Conservation (phyloP, 352 stramenopile genomes). For the Paralagenidium karlingii region DNA sequence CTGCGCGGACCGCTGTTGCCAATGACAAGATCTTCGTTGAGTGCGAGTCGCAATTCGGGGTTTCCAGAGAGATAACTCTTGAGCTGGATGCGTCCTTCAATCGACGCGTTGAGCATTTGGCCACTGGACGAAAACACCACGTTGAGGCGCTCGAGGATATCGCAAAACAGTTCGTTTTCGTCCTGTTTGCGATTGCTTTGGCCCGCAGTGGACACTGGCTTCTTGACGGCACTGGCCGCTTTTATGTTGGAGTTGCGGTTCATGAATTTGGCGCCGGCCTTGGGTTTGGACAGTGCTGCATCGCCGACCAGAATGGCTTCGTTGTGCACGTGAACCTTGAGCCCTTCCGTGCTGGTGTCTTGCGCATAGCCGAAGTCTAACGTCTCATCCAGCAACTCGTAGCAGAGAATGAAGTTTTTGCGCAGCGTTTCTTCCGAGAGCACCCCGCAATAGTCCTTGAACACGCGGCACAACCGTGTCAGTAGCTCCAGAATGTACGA, state of each 20-base stretch:
- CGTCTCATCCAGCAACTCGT: conserved; percentile 98
- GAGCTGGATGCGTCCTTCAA: conserved; percentile 97
- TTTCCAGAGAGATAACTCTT: conserved; percentile 98
- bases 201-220: conserved; percentile 60
- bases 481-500: conserved; percentile 94
- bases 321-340: conserved; percentile 98
- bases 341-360: conserved; percentile 93
- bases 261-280: conserved; percentile 86
- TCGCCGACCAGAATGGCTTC: conserved; percentile 93
- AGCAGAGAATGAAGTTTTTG: conserved; percentile 99
- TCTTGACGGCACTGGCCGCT: conserved; percentile 78
- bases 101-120: conserved; percentile 95
- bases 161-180: conserved; percentile 99
- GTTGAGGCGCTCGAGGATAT: conserved; percentile 97
- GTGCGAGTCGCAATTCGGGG: conserved; percentile 90
- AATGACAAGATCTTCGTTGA: conserved; percentile 97
- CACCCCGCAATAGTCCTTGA: conserved; percentile 99
- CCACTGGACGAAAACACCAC: conserved; percentile 95
- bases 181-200: conserved; percentile 71
- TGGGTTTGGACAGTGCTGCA: conserved; percentile 67
- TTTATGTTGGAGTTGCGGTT: conserved; percentile 68
- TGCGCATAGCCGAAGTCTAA: conserved; percentile 98
- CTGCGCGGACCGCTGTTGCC: conserved; percentile 63
- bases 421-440: conserved; percentile 97
- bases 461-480: conserved; percentile 89